Base-by-base conservation (phyloP, 768 basidiomycete genomes). In the Phaffia australis region DNA sequence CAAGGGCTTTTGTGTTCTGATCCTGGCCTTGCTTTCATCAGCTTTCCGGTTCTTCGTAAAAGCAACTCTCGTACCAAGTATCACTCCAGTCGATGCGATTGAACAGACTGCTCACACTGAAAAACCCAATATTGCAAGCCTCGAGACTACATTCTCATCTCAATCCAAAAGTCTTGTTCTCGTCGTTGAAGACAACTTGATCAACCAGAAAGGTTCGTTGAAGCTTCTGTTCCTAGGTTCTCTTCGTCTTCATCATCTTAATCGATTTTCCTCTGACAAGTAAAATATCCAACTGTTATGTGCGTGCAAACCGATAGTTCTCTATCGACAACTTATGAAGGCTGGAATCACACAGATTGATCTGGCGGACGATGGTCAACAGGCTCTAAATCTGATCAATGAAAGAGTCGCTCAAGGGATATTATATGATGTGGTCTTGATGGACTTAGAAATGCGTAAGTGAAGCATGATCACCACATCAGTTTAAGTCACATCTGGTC, bases 101-200 rank as follows among this genome's bases (percentile, higher is more conserved):
- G 47, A 27, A 19, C 59, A 46, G 7, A 6, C 27, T 16, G 19
- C 59, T 3, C 42, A 8, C 18, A 3, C 19, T 3, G 46, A 60
- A 6, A 25, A 27, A 23, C 3, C 5, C 4, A 49, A 49, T 25
- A 19, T 16, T 8, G n/a, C 55, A 56, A 25, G 55, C 32, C 55
- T 11, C 11, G 11, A 42, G 11, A 42, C 5, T 42, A 42, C 29
- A 15, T 48, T 61, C 27, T 19, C 29, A 32, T 23, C 58, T 8
- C 57, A 47, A 11, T 25, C 21, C 19, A 32, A 48, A 1, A 58
- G 59, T 23, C 29, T 51, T 1, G 55, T 62, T 15, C 60, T 67
- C 4, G 63, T 67, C 47, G 66, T 67, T 30, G 66, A 67, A 27
- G 66, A 67, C 47, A 67, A 67, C 46, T 32, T 62, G 5, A 56